Evolutionary conservation across 345 rosid species (phyloP), one percentile per base, ranked within the genome.

Genomic region (Rhodomyrtus tomentosa): DNA sequence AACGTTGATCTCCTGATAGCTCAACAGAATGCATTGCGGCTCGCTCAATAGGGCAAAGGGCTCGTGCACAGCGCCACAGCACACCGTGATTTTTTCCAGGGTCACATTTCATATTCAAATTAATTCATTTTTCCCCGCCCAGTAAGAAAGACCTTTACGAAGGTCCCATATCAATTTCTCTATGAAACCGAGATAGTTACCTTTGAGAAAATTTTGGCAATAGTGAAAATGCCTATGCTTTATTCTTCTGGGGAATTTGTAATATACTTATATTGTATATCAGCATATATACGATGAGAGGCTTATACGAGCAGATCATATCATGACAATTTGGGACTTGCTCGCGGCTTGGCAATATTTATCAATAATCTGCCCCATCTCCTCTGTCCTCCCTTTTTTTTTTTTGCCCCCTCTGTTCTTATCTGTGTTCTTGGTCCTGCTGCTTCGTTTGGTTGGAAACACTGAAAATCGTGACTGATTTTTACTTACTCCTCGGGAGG

Each of bases 51-150:
- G 76, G 18, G 76, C 76, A 68, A 32, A 32, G 76, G n/a, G 38
- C 81, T 55, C 40, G 83, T 80, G 62, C 38, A 72, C 76, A 51
- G 32, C 14, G 8, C 20, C 21, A 27, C 29, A 56, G 84, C 27
- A 15, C 76, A 15, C 84, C 36, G 1, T 3, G 59, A 21, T 88
- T 83, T 62, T 82, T 59, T 81, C 29, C 59, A 83, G 85, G 62
- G 62, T 49, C 45, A 11, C 82, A 29, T 82, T 62, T 73, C 85
- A 55, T 55, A 81, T 81, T 87, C 86, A 84, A 86, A 89, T 91
- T 92, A 87, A 83, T 90, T 91, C 85, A 86, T 86, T 92, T 88
- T 88, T 82, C 73, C 55, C 89, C 86, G 36, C 88, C 50, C 73
- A 52, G 84, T 48, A 9, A 48, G 10, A 45, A 48, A 9, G 50